Base-by-base conservation (phyloP, 805 yeast species). In the Zygosaccharomyces siamensis region DNA sequence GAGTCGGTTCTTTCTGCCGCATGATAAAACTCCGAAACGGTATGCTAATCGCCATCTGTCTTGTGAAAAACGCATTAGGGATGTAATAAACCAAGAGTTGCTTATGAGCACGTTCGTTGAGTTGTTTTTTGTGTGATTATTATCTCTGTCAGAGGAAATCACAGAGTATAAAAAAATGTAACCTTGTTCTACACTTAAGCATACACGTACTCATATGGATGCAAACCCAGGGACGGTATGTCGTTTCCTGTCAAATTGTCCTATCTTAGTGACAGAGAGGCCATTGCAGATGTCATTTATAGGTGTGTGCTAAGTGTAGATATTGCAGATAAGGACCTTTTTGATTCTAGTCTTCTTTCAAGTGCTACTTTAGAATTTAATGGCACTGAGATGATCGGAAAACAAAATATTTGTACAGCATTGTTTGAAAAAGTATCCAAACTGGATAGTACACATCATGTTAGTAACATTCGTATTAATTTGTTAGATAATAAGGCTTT, bases 391-490 rank as follows among this genome's bases (percentile, higher is more conserved):
- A 10, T 26, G 37, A 27, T 24, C 5, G 50, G 50, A 10, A 20
- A 21, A 12, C 42, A 43, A 5, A 28, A 14, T 21, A 42, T 47
- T 20, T 40, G 36, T 16, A 21, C 47, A 10, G 24, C 10, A 26
- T 20, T 45, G 14, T 47, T 32, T 18, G 50, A 47, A 5, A 16
- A 21, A 3, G 26, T 47, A 32, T 28, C 39, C 20, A 37, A 37
- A 36, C 45, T 47, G 23, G 47, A 42, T 20, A 35, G 47, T n/a
- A 43, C 45, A n/a, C 50, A 47, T 28, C 28, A 32, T 35, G 20
- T 47, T n/a, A 42, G 37, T 21, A 36, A 39, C 37, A 16, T 47
- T 27, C 50, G 50, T 26, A 47, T 47, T 3, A 37, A 42, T 35
- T 31, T 47, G 23, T 10, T 26, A 12, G 20, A 14, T n/a, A 18